Conservation (phyloP, 345 rosid species). For the Lepidium didymum region DNA sequence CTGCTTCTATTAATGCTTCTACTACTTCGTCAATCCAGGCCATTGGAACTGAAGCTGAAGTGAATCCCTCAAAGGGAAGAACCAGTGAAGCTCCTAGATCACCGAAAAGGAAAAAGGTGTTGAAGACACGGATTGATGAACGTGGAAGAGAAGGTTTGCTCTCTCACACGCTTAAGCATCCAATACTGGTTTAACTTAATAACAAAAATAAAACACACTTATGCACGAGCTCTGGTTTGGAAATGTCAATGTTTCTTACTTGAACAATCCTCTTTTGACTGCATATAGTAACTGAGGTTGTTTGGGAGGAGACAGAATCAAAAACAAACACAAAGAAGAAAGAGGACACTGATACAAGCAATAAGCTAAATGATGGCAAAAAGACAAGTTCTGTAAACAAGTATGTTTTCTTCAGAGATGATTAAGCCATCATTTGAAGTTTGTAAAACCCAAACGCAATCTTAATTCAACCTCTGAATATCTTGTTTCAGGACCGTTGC, state of each 20-base stretch:
- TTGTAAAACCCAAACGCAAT: not conserved
- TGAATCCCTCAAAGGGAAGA: constrained; percentile 7
- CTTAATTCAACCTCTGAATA: not conserved
- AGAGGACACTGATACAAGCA: constrained; percentile 28
- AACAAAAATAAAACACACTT: not conserved
- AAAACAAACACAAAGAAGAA: constrained; percentile 33
- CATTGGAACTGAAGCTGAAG: constrained; percentile 23
- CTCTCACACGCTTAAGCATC: not conserved
- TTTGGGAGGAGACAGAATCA: constrained; percentile 68
- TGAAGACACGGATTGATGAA: constrained; percentile 69
- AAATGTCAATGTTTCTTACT: not conserved
- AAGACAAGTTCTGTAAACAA: constrained; percentile 36
- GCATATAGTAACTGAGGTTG: constrained; percentile 67
- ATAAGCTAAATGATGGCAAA: constrained; percentile 32
- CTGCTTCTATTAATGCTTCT: constrained; percentile 25
- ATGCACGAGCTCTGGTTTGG: not conserved
- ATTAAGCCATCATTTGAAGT: not conserved
- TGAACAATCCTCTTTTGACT: not conserved
- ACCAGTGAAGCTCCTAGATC: constrained; percentile 32
- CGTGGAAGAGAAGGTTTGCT: constrained; percentile 93
- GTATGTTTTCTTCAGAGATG: constrained; percentile 25
- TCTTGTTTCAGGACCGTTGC: constrained; percentile 9
- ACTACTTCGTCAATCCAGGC: constrained; percentile 14
- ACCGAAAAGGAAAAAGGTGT: constrained; percentile 68
- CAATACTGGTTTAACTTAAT: not conserved